phyloP scores from a whole-genome alignment of 805 yeast species.

The Cyberlindnera meyerae region DNA sequence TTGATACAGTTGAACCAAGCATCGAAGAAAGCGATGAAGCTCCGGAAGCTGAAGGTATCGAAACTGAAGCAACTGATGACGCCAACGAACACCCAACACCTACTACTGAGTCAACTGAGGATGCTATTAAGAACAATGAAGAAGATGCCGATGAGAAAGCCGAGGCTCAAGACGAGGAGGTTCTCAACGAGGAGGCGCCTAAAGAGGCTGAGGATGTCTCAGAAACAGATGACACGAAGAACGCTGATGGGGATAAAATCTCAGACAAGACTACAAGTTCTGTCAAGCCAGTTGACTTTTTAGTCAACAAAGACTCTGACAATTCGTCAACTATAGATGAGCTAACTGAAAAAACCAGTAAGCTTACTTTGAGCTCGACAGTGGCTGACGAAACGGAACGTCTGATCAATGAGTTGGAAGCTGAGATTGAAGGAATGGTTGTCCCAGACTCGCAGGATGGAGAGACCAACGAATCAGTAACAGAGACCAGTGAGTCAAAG shows the following conservation, averaged over 20 bases:
- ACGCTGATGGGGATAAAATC: slow-evolving; percentile 3
- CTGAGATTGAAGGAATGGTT: slow-evolving; percentile 8
- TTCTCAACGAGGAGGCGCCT: no score
- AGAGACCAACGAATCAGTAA: no score
- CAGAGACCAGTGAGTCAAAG: no score
- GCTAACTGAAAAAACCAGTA: background rate
- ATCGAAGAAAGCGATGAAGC: no score
- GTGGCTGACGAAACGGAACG: slow-evolving; percentile 22
- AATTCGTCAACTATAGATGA: background rate
- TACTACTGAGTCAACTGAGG: slow-evolving; percentile 1
- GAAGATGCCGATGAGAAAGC: background rate
- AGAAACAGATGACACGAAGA: no score
- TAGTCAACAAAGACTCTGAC: no score
- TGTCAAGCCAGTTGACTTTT: no score
- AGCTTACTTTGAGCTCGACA: slow-evolving; percentile 1
- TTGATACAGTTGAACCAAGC: no score
- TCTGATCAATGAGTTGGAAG: slow-evolving; percentile 19
- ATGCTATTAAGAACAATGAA: no score
- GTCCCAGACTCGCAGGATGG: background rate
- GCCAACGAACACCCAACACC: no score
- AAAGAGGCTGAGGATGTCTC: no score
- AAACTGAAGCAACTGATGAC: background rate
- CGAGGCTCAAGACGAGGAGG: slow-evolving; percentile 1
- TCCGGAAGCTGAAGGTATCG: background rate
- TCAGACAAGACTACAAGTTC: background rate